Percentiles rank a stretch among this genome's conserved stretches.
These are phyloP conservation scores for Chrysosporium queenslandicum DNA, from an alignment of 2,329 filamentous ascomycete genomes.

Conservation along the genomic window DNA sequence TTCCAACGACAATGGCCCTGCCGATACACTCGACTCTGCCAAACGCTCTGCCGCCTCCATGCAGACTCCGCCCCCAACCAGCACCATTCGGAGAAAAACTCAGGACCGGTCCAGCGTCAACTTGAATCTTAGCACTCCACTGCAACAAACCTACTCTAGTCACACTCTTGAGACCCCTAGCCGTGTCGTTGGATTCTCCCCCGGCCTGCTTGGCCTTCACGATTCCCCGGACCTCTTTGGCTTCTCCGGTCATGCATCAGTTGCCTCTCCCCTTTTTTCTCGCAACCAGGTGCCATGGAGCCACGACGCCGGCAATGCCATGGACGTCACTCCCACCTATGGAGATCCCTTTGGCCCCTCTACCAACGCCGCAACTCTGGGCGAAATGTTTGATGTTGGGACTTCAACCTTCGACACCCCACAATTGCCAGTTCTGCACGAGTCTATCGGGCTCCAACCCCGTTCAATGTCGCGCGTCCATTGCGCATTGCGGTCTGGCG, in stretches of 20 bases:
- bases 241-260: constrained; percentile 24
- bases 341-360: constrained; percentile 21
- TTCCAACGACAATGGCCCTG: not conserved
- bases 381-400: constrained; percentile 18
- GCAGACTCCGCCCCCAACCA: constrained; percentile 53
- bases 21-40: not conserved
- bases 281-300: constrained; percentile 46
- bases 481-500: not conserved
- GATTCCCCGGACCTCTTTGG: constrained; percentile 48
- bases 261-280: constrained; percentile 48
- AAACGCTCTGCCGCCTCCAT: constrained; percentile 34
- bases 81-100: constrained; percentile 44
- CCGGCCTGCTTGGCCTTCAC: constrained; percentile 45
- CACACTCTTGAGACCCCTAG: constrained; percentile 38
- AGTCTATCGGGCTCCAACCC: constrained; percentile 22
- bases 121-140: constrained; percentile 7
- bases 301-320: constrained; percentile 22
- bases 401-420: constrained; percentile 14
- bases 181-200: constrained; percentile 36
- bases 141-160: constrained; percentile 14
- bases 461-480: not conserved
- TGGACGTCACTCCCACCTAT: constrained; percentile 18
- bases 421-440: constrained; percentile 30
- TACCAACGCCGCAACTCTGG: constrained; percentile 17
- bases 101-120: constrained; percentile 19